Evolutionary conservation across 2,329 filamentous ascomycete species (phyloP).

Genomic region (Xylariaceae sp.): DNA sequence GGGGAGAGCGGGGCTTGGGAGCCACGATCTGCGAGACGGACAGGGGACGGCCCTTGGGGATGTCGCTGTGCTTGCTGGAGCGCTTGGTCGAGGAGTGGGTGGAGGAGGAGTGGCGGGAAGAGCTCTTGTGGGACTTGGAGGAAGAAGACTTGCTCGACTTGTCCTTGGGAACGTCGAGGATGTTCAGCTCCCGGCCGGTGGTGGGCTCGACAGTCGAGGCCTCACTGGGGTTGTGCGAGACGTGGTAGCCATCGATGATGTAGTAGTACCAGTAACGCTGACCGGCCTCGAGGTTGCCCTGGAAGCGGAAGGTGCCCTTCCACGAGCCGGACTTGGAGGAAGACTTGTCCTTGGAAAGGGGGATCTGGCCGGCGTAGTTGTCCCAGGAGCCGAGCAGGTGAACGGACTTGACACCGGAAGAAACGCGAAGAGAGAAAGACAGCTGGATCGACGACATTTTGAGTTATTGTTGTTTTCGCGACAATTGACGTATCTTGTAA

Average conservation of each 20-base stretch:
- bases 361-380: constrained; percentile 89
- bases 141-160: constrained; percentile 33
- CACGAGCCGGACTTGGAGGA: constrained; percentile 83
- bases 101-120: constrained; percentile 31
- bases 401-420: constrained; percentile 92
- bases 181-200: constrained; percentile 93
- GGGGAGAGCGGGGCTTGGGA: constrained; percentile 81
- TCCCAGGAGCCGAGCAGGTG: constrained; percentile 98
- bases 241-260: constrained; percentile 98
- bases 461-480: constrained; percentile 31
- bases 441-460: constrained; percentile 89
- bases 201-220: constrained; percentile 88
- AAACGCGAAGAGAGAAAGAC: constrained; percentile 93
- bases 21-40: constrained; percentile 85
- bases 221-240: constrained; percentile 90
- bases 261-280: constrained; percentile 99
- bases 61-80: constrained; percentile 49
- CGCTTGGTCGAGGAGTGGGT: constrained; percentile 41
- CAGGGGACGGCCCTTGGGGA: constrained; percentile 82
- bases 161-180: constrained; percentile 77
- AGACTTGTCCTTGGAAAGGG: constrained; percentile 79
- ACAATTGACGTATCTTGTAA: constrained; percentile 30
- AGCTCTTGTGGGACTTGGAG: constrained; percentile 40
- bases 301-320: constrained; percentile 96
- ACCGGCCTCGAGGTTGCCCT: constrained; percentile 79